A percentile compares a stretch with the other conserved stretches of the same genome.
phyloP scores from a whole-genome alignment of 805 yeast genomes.

The Myxozyma melibiosi region DNA sequence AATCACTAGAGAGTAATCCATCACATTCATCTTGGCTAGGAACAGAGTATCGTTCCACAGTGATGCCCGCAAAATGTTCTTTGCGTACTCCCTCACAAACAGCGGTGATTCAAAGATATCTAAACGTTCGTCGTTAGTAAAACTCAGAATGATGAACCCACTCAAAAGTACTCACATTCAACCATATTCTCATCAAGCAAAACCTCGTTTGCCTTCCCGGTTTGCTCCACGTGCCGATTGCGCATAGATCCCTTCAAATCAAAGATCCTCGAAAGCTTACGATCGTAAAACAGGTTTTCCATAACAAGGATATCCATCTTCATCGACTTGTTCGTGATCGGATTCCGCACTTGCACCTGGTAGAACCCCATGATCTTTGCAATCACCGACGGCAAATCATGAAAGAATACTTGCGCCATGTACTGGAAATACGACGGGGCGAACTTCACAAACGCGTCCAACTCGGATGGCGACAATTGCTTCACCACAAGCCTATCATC shows the following conservation, averaged over 20 bases:
- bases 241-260: conserved; percentile 98
- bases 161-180: conserved; percentile 51
- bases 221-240: conserved; percentile 93
- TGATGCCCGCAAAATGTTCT: conserved; percentile 80
- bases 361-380: conserved; percentile 96
- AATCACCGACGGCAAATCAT: conserved; percentile 89
- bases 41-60: conserved; percentile 94
- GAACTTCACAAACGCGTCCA: conserved; percentile 90
- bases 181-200: conserved; percentile 96
- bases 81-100: conserved; percentile 89
- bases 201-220: conserved; percentile 94
- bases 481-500: conserved; percentile 89
- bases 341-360: conserved; percentile 85
- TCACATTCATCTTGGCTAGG: conserved; percentile 93
- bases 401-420: conserved; percentile 92
- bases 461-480: conserved; percentile 82
- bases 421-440: conserved; percentile 97
- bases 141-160: background rate
- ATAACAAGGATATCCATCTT: conserved; percentile 90
- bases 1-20: conserved; percentile 95
- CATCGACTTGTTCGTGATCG: conserved; percentile 71
- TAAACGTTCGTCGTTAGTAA: background rate
- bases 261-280: conserved; percentile 80
- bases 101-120: conserved; percentile 92
- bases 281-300: conserved; percentile 91